Evolutionary conservation across 768 basidiomycete genomes (phyloP).

Genomic region (Tremella mesenterica): DNA sequence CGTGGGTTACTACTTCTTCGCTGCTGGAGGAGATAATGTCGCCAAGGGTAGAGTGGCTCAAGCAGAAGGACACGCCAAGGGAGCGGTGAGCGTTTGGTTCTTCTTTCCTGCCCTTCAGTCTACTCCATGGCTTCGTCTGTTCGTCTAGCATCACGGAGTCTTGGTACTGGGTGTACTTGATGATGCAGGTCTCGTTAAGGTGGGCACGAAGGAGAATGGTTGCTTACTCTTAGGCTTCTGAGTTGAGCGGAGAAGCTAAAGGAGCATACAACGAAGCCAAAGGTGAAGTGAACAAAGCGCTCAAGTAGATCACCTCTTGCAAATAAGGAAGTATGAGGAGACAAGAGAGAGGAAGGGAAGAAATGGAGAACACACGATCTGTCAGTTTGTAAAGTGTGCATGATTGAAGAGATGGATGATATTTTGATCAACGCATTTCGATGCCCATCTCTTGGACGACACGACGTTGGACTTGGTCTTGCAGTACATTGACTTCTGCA

Average conservation of each 20-base stretch:
- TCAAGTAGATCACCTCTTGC: too few species aligned
- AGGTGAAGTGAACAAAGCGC: conserved; percentile 24
- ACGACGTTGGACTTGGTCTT: conserved; percentile 47
- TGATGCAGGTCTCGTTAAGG: too few species aligned
- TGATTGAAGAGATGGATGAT: neutral
- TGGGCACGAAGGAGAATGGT: neutral
- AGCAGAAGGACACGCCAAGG: conserved; percentile 13
- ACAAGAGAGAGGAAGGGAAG: too few species aligned
- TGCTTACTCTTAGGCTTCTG: conserved; percentile 14
- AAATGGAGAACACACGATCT: too few species aligned
- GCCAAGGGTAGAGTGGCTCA: conserved; percentile 6
- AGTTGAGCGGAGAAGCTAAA: conserved; percentile 26
- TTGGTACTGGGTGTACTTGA: too few species aligned
- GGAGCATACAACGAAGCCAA: conserved; percentile 20
- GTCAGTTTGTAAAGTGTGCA: too few species aligned
- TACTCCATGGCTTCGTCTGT: too few species aligned
- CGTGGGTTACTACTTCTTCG: conserved; percentile 25
- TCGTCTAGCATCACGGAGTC: too few species aligned
- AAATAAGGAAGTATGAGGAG: too few species aligned
- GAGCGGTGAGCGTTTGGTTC: conserved; percentile 1
- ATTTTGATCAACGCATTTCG: conserved; percentile 41
- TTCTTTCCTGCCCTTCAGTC: too few species aligned
- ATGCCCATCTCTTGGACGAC: conserved; percentile 45
- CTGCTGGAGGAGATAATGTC: neutral
- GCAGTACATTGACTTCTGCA: conserved; percentile 77